Base-by-base conservation (phyloP, 2,329 filamentous ascomycete genomes). In the Fusarium sp. region DNA sequence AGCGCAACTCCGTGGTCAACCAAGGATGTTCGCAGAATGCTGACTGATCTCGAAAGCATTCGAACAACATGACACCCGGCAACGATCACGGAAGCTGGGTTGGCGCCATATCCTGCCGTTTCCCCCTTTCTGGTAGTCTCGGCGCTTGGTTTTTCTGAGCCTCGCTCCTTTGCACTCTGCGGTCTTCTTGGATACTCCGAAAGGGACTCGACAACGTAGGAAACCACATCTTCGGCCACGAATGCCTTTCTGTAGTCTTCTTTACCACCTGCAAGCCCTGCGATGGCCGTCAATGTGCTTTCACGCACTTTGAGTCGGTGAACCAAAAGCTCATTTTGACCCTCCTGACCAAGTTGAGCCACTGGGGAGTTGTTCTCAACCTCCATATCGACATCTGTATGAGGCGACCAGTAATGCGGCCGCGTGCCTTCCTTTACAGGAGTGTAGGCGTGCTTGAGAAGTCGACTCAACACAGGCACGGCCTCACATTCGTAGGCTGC, bases 171-270 rank as follows among this genome's bases (percentile, higher is more conserved):
- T 16, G 78, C 66, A 23, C 78, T 80, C 35, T 80, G 82, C 1
- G 87, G 87, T 70, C 86, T 88, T 35, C 82, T 80, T n/a, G 87
- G 87, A 35, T 88, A 91, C 59, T 83, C 81, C 4, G 78, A 82
- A 48, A 98, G 86, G 2, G 94, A 96, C 75, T 97, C 93, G 45
- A 97, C 92, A 57, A 98, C 91, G 78, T 92, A 94, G 2, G 90
- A 88, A 48, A 97, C 87, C 55, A 93, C 89, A n/a, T 94, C 94
- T 75, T 93, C 90, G 29, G 95, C 92, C 58, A 96, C 92, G 51
- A 98, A 88, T 1, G 88, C 87, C 78, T 97, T 97, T 46, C 95
- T 88, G 78, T 95, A 94, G 29, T 93, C 90, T 74, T 98, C 94
- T 76, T 94, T 94, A 75, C 92, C 92, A 6, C 93, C 90, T 4